These are phyloP conservation scores for Tylopilus sp. DNA, from an alignment of 768 basidiomycete species.

Conservation along the genomic window DNA sequence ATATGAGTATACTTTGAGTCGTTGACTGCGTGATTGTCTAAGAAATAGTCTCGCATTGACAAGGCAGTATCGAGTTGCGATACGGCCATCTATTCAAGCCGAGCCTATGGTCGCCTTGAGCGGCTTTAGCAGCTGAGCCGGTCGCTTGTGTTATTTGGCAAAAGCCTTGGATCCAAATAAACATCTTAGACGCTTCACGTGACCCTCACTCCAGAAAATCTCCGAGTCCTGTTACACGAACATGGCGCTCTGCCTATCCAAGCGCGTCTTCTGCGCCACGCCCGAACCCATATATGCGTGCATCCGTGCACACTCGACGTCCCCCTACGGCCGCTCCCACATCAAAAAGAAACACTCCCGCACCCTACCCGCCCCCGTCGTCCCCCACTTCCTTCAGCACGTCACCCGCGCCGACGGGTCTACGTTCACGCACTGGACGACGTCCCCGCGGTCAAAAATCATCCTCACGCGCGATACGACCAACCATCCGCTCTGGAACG, in stretches of 20 bases:
- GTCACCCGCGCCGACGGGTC: slow-evolving; percentile 88
- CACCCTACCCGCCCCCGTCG: slow-evolving; percentile 74
- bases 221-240: no score
- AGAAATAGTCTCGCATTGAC: no score
- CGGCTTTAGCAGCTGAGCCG: no score
- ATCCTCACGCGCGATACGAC: slow-evolving; percentile 84
- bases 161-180: slow-evolving; percentile 20
- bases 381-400: slow-evolving; percentile 82
- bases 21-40: no score
- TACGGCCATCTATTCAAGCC: no score
- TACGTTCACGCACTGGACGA: slow-evolving; percentile 84
- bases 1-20: no score
- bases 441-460: slow-evolving; percentile 75
- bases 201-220: background rate
- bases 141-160: slow-evolving; percentile 22
- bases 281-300: slow-evolving; percentile 11
- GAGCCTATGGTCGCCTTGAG: no score
- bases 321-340: slow-evolving; percentile 83
- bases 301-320: slow-evolving; percentile 54
- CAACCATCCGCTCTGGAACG: slow-evolving; percentile 86
- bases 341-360: slow-evolving; percentile 70
- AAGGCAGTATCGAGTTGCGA: no score
- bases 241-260: slow-evolving; percentile 17
- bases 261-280: slow-evolving; percentile 5
- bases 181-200: background rate